Conservation (phyloP, 23 red algal genomes). For the Gracilaria gracilis region DNA sequence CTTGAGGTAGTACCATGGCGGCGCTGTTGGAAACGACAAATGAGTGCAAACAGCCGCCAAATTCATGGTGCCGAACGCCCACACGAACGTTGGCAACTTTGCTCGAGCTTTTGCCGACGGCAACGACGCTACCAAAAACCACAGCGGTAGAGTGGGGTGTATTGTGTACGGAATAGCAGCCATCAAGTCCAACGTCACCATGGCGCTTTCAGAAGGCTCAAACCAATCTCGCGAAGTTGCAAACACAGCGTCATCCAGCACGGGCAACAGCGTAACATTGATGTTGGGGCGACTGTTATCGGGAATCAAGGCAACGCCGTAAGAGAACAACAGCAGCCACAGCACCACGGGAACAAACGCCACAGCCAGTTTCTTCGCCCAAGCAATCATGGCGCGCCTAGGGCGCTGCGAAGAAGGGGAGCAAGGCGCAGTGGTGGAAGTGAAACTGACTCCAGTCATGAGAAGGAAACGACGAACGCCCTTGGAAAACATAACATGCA, state of each 20-base stretch:
- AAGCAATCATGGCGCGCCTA: background rate
- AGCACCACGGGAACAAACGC: conserved; percentile 50
- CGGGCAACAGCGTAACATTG: conserved; percentile 81
- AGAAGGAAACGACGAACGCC: background rate
- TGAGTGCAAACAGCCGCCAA: conserved; percentile 81
- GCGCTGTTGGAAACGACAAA: conserved; percentile 84
- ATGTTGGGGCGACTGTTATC: conserved; percentile 39
- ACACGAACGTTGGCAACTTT: conserved; percentile 47
- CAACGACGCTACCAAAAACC: conserved; percentile 49
- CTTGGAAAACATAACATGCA: background rate
- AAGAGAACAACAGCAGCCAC: conserved; percentile 62
- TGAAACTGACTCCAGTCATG: background rate
- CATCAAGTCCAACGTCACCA: conserved; percentile 65
- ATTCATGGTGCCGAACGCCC: conserved; percentile 74
- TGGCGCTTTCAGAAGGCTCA: background rate
- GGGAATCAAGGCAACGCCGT: conserved; percentile 54
- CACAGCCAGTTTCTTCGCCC: background rate
- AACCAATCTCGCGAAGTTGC: conserved; percentile 74
- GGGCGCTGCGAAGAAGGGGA: background rate
- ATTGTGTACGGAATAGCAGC: conserved; percentile 94
- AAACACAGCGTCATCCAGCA: conserved; percentile 56
- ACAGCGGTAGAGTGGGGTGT: conserved; percentile 80
- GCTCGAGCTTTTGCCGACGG: background rate
- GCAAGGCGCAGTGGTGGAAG: background rate
- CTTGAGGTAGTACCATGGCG: conserved; percentile 96